Evolutionary conservation across 768 basidiomycete species (phyloP), one percentile per base, ranked within the genome.

Genomic region (Kwoniella botswanensis): DNA sequence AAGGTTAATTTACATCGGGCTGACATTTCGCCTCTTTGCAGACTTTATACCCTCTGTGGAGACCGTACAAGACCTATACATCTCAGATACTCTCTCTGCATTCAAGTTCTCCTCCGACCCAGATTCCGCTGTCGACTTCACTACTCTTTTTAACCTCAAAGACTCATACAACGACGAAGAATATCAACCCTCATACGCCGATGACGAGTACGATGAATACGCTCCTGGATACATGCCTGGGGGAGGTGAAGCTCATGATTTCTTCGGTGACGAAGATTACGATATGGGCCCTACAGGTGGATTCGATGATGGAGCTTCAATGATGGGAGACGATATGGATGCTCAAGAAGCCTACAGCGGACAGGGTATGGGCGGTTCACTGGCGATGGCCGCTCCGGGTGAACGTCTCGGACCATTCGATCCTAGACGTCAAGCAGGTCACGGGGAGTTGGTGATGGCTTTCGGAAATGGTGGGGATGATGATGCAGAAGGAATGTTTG

Each of bases 81-180:
- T 98, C 64, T 91, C 92, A 2, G 90, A 90, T 67, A 92, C 93
- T 2, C 86, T 98, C 7, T 86, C 88, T 11, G 88, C 87, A 29
- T 98, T 98, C 84, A 88, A 90, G 4, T 98, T 98, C 84, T 87
- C 90, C 22, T 90, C 90, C 62, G 88, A 91, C 76, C 84, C 86
- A 7, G 74, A 76, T 26, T 88, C 88, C 76, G 80, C 87, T 29
- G 86, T 90, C 50, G 90, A 93, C 75, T 60, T 86, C 86, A 15
- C 87, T 86, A 17, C 79, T 13, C 74, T 85, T 18, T 57, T 78
- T 15, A 68, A 74, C 7, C 66, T 75, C 13, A 77, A 76, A 61
- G 75, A 77, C 35, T 72, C 76, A 2, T 75, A 69, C 52, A 61
- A 70, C 9, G 71, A 73, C 17, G 76, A 74, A 12, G 75, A 74